Evolutionary conservation across 169 alveolate species (phyloP).

Genomic region (Ichthyophthirius multifiliis): DNA sequence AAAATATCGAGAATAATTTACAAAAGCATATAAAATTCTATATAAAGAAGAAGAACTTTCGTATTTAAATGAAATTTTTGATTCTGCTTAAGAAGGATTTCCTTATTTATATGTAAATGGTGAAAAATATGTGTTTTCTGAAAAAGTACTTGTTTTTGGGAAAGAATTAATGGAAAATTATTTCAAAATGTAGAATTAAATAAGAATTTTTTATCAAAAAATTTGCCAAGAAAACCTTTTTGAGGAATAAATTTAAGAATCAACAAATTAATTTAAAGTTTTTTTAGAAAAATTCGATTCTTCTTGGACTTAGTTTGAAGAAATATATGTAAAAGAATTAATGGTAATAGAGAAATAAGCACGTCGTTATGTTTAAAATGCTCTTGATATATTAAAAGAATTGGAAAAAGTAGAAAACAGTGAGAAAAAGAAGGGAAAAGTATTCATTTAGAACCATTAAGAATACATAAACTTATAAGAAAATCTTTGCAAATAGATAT

Average conservation of each 20-base stretch:
- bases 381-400: constrained; percentile 69
- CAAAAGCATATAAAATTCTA: constrained; percentile 72
- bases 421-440: constrained; percentile 63
- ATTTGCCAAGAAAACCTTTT: constrained; percentile 33
- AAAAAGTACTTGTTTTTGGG: constrained; percentile 78
- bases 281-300: constrained; percentile 61
- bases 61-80: constrained; percentile 77
- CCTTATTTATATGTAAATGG: constrained; percentile 78
- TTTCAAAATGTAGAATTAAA: constrained; percentile 55
- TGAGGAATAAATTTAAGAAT: constrained; percentile 39
- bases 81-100: constrained; percentile 78
- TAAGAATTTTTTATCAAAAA: constrained; percentile 47
- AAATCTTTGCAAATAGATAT: constrained; percentile 53
- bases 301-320: constrained; percentile 69
- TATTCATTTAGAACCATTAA: constrained; percentile 40
- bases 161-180: constrained; percentile 51
- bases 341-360: constrained; percentile 81
- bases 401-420: constrained; percentile 52
- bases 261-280: too few species aligned
- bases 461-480: constrained; percentile 39
- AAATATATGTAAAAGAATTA: constrained; percentile 68
- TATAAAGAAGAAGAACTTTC: constrained; percentile 72
- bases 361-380: constrained; percentile 62
- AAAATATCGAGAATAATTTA: constrained; percentile 59
- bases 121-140: constrained; percentile 77